Evolutionary conservation across 306 rosid genomes (phyloP), one percentile per base, ranked within the genome.

Genomic region (Alnus rubra): DNA sequence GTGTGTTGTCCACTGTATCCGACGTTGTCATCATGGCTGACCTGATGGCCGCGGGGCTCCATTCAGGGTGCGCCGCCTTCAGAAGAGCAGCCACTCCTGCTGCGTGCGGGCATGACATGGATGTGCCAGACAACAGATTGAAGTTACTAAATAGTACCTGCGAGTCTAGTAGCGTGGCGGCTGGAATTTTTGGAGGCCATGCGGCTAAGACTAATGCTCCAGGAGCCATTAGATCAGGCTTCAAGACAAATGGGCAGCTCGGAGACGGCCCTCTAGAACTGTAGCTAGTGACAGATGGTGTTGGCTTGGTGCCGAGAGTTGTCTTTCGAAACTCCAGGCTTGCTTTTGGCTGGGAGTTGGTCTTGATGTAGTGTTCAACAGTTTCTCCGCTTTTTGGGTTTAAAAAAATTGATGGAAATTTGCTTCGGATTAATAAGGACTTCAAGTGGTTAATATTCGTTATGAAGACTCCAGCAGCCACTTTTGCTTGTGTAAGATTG

Each of bases 1-100:
- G 15, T 4, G 85, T 79, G 78, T 92, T 90, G 80, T 92, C 98
- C 4, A 53, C 0, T 0, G 71, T 28, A 52, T 88, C 85, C 0
- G 98, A 79, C 1, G 98, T 83, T 15, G 98, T 94, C 94, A 94
- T 89, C 2, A 94, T 86, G 7, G 97, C 94, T 0, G 97, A 94
- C 35, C 97, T 65, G 48, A 94, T 87, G 35, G 92, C 89, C 4
- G 98, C 91, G 0, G 92, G 94, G 56, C 96, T 89, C 98, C 98
- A 94, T 9, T 84, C 75, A 15, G 83, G 84, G 48, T 86, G 81
- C 5, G 86, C 89, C 0, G 69, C 88, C 79, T 82, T 89, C 1
- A 92, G 3, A 28, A 94, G 92, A 0, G 93, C 96, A 0, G 88
- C 98, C 1, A 90, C 78, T 0, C 97, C 98, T 0, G 97, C 84